Base-by-base conservation (phyloP, 495 filamentous ascomycete species). In the Choiromyces venosus region DNA sequence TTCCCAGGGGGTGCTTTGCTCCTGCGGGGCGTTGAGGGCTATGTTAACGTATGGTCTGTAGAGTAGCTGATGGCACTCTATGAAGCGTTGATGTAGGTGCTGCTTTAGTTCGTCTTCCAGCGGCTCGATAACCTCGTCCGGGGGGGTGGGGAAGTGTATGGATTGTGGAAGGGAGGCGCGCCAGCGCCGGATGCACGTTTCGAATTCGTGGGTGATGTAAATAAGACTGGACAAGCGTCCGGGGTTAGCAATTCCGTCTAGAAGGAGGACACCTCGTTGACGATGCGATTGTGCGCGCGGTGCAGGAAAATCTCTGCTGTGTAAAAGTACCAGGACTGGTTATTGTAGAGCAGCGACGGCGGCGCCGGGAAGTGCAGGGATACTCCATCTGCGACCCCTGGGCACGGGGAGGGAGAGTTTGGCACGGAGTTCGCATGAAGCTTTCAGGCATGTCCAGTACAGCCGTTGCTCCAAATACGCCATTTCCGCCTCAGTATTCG, bases 371-470 rank as follows among this genome's bases (percentile, higher is more conserved):
- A 84, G 74, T 71, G 82, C 68, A 79, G 82, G 56, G 83, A 81
- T 76, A 83, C 38, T 77, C 75, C 81, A 78, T 83, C 80, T 72
- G 83, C 75, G 69, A 81, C 69, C 68, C 79, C 71, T 82, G 73
- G 71, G 83, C 71, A 74, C 82, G 67, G 83, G 82, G 75, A 67
- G 80, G 77, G 56, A 83, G 69, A 74, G 77, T 66, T 82, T 82
- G 67, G 83, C 82, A 44, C 82, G 83, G n/a, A 84, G 78, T 73
- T 84, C 83, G 56, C 82, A 84, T 81, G 83, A 82, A 10, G 83
- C 82, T 73, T 84, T 84, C 38, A 84, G 79, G 52, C 82, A 83
- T 40, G 83, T 84, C 83, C 83, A 84, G 72, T 84, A 84, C 16
- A 84, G 80, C 37, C 82, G 79, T 69, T 84, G 83, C 70, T 83